phyloP scores from a whole-genome alignment of 2,329 filamentous ascomycete species.

The Fusarium setosum region DNA sequence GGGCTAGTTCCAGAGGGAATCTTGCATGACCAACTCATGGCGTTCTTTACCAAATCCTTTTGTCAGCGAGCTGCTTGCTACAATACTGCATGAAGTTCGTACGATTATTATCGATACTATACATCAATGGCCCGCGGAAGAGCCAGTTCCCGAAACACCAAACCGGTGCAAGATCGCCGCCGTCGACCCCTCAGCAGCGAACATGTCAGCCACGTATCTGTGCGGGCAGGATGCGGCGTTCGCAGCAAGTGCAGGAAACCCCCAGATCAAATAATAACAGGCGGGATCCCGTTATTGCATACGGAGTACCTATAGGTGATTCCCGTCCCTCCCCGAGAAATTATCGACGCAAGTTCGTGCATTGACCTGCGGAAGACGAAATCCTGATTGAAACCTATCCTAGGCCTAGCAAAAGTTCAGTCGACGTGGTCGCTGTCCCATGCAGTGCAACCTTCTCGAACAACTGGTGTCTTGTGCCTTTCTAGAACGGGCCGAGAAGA shows the following conservation, averaged over 20 bases:
- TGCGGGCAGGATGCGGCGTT: constrained; percentile 2
- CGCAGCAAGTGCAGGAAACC: neutral
- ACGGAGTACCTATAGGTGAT: too few species aligned
- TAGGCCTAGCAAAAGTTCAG: neutral
- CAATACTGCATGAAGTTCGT: too few species aligned
- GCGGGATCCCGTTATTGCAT: neutral
- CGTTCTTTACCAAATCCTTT: too few species aligned
- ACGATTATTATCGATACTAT: too few species aligned
- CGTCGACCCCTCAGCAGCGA: neutral
- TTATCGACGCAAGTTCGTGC: constrained; percentile 3
- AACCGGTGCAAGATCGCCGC: neutral
- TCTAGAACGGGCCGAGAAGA: neutral
- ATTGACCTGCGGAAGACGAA: constrained; percentile 2
- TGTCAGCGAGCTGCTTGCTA: neutral
- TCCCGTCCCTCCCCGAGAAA: neutral
- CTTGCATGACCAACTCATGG: too few species aligned
- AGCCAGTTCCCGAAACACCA: constrained; percentile 1
- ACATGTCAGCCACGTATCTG: neutral
- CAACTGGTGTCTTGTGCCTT: neutral
- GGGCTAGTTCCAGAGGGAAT: too few species aligned
- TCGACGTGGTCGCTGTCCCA: neutral
- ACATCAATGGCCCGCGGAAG: neutral
- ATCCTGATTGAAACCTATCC: neutral
- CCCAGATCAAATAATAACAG: neutral
- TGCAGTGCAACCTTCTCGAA: constrained; percentile 4